These are phyloP conservation scores for Pyrenochaeta sp. DNA, from an alignment of 2,329 filamentous ascomycete species.

Conservation along the genomic window DNA sequence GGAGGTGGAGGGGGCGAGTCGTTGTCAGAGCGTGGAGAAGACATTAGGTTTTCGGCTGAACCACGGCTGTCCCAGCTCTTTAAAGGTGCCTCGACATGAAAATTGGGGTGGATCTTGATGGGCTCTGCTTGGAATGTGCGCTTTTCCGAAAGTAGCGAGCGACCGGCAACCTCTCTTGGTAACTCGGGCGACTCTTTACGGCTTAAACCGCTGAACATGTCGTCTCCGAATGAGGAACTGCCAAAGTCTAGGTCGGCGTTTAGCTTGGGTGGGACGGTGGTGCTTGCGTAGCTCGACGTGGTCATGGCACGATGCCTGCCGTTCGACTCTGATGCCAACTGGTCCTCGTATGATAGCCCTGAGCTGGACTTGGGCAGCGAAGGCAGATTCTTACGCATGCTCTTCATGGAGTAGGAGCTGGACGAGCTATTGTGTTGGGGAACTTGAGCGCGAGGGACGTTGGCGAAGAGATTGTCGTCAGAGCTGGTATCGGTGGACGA, in stretches of 20 bases:
- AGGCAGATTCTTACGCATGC: constrained; percentile 40
- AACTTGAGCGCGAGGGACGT: constrained; percentile 40
- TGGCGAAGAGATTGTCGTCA: constrained; percentile 49
- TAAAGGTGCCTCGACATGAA: constrained; percentile 57
- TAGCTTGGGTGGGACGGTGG: constrained; percentile 61
- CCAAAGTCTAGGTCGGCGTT: constrained; percentile 51
- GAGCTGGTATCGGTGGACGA: constrained; percentile 51
- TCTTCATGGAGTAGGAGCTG: constrained; percentile 29
- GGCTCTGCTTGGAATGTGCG: constrained; percentile 51
- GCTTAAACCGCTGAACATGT: constrained; percentile 57
- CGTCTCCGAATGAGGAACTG: constrained; percentile 55
- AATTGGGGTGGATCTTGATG: constrained; percentile 55
- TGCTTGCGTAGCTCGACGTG: constrained; percentile 58
- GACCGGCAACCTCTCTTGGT: constrained; percentile 33
- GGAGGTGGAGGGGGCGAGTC: constrained; percentile 44
- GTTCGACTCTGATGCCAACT: constrained; percentile 21
- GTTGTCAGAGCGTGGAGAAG: constrained; percentile 48
- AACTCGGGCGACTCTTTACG: constrained; percentile 42
- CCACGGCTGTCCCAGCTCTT: constrained; percentile 63
- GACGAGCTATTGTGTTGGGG: constrained; percentile 42
- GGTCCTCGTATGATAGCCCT: constrained; percentile 26
- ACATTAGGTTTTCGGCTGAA: constrained; percentile 61
- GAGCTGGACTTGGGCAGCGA: constrained; percentile 34
- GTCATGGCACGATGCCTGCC: constrained; percentile 54
- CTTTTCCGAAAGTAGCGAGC: constrained; percentile 46